Evolutionary conservation across 352 stramenopile genomes (phyloP), one percentile per base, ranked within the genome.

Genomic region (Phytophthora lateralis): DNA sequence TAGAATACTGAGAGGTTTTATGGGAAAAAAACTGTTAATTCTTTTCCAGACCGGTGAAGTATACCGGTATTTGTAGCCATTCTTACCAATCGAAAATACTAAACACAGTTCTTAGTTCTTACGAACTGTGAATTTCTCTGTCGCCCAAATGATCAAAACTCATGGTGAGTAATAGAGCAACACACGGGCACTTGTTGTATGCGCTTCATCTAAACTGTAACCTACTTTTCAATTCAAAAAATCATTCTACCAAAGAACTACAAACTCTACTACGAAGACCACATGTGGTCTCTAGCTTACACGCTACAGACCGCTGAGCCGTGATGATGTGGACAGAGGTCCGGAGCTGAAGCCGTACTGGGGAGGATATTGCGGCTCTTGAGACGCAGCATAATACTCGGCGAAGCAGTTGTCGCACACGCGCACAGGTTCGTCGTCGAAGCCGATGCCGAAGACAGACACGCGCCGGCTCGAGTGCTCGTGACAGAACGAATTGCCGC

Each of bases 351-450:
- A 76, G 17, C 51, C 58, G 21, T 56, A 76, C 29, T 69, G 61
- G 14, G 55, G 32, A 1, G 59, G 53, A 52, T 60, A 66, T 12
- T 60, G 60, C 15, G 57, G 57, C 21, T 72, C 59, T 35, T 80
- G 64, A 12, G 73, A 52, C 38, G 63, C 66, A 46, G 75, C 69
- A 52, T 89, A 88, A 50, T 91, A 89, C 45, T 92, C 82, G 21
- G 74, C 73, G 30, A 95, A 96, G 56, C 88, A 96, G n/a, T 81
- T 77, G 50, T 96, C 85, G 41, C 88, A 96, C 59, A 96, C 88
- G 24, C 88, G 85, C 56, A 93, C 82, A 38, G 88, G 88, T 56
- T 93, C 85, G 43, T 91, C 74, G 39, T 93, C 82, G 35, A 93
- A 94, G 32, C 88, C 88, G 42, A 93, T 92, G 21, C 81, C 82